Base-by-base conservation (phyloP, 164 flowering plant species). In the Kingdonia uniflora region DNA sequence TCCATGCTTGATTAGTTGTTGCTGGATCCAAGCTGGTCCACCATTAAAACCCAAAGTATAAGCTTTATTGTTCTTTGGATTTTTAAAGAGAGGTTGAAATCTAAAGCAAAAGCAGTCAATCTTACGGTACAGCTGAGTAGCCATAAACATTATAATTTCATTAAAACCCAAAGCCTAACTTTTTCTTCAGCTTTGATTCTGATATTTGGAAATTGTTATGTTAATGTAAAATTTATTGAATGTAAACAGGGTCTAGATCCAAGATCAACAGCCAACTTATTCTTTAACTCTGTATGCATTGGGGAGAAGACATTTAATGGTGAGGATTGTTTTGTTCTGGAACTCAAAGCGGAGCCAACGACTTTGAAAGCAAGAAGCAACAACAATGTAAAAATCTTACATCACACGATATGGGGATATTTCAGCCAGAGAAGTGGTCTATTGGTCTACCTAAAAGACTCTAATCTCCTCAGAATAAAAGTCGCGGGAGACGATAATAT, bases 391-490 rank as follows among this genome's bases (percentile, higher is more conserved):
- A 90, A 87, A 50, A 80, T 91, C 26, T 77, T 87, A 5, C 56
- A 89, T 46, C 98, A 87, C 81, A 80, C 90, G 0, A 61, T 91
- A 0, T 85, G 85, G 89, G 98, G 98, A 11, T 83, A 78, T 69
- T 91, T 91, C 71, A 91, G 95, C 75, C 98, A 91, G 54, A 75
- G 71, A 63, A 91, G 89, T 0, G 98, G 96, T 21, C 80, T 91
- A 1, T 63, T 91, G 1, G 65, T 78, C 45, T 79, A 81, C 19
- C 68, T 87, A 4, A 76, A 84, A 55, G 98, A 91, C 70, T 69
- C 95, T 2, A 95, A 91, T 50, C 80, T 87, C 40, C 81, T 85
- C 0, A 54, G 84, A 60, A 84, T 91, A 67, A 78, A 76, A 52
- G 19, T 76, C 49, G 39, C 77, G 0, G 75, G 56, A 15, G 57